Percentiles rank a stretch among this genome's conserved stretches.
phyloP scores from a whole-genome alignment of 2,329 filamentous ascomycete genomes.

The Alternaria tenuissima region DNA sequence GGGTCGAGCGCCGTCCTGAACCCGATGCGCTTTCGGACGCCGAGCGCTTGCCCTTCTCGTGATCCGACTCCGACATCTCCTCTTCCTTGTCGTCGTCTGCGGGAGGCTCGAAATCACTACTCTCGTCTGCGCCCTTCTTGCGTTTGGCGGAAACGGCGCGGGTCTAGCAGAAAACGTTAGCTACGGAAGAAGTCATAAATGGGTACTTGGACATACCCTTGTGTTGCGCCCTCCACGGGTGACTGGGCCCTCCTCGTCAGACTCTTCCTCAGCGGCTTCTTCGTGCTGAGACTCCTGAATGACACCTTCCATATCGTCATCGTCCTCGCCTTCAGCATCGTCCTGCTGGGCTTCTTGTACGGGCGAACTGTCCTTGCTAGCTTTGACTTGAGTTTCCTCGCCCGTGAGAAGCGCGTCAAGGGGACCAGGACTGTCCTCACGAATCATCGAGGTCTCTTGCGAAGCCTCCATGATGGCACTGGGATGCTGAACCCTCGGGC shows the following conservation, averaged over 20 bases:
- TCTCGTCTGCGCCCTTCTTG: slow-evolving; percentile 60
- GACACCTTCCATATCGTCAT: slow-evolving; percentile 46
- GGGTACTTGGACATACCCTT: slow-evolving; percentile 25
- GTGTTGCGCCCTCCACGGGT: slow-evolving; percentile 55
- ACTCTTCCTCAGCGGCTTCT: slow-evolving; percentile 51
- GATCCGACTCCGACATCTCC: slow-evolving; percentile 61
- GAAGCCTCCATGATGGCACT: slow-evolving; percentile 63
- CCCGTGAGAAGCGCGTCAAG: slow-evolving; percentile 44
- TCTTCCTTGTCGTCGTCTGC: slow-evolving; percentile 65
- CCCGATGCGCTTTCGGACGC: slow-evolving; percentile 49
- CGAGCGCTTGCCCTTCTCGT: slow-evolving; percentile 53
- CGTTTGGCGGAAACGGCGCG: slow-evolving; percentile 44
- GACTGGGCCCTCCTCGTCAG: slow-evolving; percentile 64
- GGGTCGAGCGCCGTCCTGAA: slow-evolving; percentile 60
- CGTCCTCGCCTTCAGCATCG: slow-evolving; percentile 38
- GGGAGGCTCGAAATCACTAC: slow-evolving; percentile 70
- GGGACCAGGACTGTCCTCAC: slow-evolving; percentile 43
- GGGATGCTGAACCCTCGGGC: slow-evolving; percentile 55
- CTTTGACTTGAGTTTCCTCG: slow-evolving; percentile 49
- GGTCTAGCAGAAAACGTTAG: slow-evolving; percentile 31
- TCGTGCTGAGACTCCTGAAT: slow-evolving; percentile 54
- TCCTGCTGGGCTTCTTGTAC: slow-evolving; percentile 44
- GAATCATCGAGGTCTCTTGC: slow-evolving; percentile 56
- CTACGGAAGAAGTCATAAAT: slow-evolving; percentile 12
- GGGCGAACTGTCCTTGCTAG: slow-evolving; percentile 42